These are phyloP conservation scores for Phytophthora multivora DNA, from an alignment of 352 stramenopile species.

Conservation along the genomic window DNA sequence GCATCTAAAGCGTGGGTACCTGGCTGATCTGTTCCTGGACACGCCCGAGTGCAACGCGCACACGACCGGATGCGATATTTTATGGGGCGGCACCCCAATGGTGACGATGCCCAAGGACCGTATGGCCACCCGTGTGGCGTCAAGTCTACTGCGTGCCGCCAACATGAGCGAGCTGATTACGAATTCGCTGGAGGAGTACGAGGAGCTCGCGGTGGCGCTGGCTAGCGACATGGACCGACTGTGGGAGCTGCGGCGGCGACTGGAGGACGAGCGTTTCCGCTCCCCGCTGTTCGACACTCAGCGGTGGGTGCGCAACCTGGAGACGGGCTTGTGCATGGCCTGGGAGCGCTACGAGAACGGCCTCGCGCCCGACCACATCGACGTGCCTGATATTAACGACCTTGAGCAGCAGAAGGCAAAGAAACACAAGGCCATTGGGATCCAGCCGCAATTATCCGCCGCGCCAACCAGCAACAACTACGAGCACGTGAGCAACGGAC, in stretches of 20 bases:
- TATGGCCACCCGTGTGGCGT: slow-evolving; percentile 90
- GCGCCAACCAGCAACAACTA: slow-evolving; percentile 1
- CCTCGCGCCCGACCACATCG: slow-evolving; percentile 73
- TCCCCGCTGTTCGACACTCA: slow-evolving; percentile 86
- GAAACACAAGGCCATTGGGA: slow-evolving; percentile 19
- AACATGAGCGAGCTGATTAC: slow-evolving; percentile 86
- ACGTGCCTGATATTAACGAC: slow-evolving; percentile 79
- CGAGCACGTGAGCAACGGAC: slow-evolving; percentile 8
- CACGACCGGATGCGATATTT: slow-evolving; percentile 91
- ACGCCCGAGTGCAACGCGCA: slow-evolving; percentile 92
- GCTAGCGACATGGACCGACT: slow-evolving; percentile 88
- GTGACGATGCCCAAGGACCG: slow-evolving; percentile 91
- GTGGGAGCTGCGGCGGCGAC: slow-evolving; percentile 69
- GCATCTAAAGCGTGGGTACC: slow-evolving; percentile 87
- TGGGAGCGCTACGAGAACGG: slow-evolving; percentile 81
- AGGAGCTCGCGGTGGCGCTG: slow-evolving; percentile 90
- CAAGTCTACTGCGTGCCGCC: slow-evolving; percentile 81
- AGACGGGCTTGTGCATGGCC: slow-evolving; percentile 69
- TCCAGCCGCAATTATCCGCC: neutral
- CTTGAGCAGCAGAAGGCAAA: slow-evolving; percentile 29
- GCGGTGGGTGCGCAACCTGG: slow-evolving; percentile 86
- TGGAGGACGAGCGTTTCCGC: slow-evolving; percentile 68
- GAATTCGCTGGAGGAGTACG: slow-evolving; percentile 83
- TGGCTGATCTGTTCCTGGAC: slow-evolving; percentile 94
- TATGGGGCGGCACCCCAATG: slow-evolving; percentile 93